phyloP scores from a whole-genome alignment of 306 rosid genomes.

The Cucumis cinereus region DNA sequence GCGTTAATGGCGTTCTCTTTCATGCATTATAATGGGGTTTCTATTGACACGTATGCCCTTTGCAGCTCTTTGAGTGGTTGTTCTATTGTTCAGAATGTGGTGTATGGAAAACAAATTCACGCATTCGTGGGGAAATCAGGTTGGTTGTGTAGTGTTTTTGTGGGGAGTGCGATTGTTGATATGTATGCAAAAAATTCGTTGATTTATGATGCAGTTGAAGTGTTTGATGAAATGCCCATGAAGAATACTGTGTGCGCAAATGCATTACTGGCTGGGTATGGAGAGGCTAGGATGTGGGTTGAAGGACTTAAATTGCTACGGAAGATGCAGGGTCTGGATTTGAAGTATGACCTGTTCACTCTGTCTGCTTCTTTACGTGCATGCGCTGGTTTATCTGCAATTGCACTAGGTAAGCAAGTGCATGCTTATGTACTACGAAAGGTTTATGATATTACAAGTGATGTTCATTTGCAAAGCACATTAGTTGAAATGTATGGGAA shows the following conservation, averaged over 20 bases:
- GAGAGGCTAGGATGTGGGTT: slow-evolving; percentile 47
- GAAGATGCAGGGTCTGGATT: slow-evolving; percentile 41
- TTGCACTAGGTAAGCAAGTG: slow-evolving; percentile 53
- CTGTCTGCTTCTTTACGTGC: slow-evolving; percentile 51
- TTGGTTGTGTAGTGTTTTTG: slow-evolving; percentile 53
- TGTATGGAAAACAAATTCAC: slow-evolving; percentile 43
- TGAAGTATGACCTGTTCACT: slow-evolving; percentile 52
- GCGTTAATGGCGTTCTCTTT: slow-evolving; percentile 43
- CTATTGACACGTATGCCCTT: slow-evolving; percentile 51
- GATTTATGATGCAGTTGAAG: slow-evolving; percentile 29
- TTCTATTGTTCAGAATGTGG: slow-evolving; percentile 22
- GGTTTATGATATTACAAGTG: slow-evolving; percentile 24
- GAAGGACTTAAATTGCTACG: slow-evolving; percentile 39
- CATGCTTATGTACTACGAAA: slow-evolving; percentile 41
- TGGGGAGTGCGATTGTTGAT: slow-evolving; percentile 62
- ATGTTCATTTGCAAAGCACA: slow-evolving; percentile 50
- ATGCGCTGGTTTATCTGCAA: slow-evolving; percentile 48
- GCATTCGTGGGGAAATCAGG: slow-evolving; percentile 42
- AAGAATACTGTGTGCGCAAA: slow-evolving; percentile 58
- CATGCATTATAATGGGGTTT: slow-evolving; percentile 38
- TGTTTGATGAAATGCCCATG: slow-evolving; percentile 72
- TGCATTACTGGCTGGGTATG: slow-evolving; percentile 52
- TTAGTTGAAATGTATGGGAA: slow-evolving; percentile 74
- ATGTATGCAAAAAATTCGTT: slow-evolving; percentile 32
- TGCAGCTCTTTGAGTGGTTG: slow-evolving; percentile 54